phyloP scores from a whole-genome alignment of 108 stramenopile species.

The Ochromonas danica region DNA sequence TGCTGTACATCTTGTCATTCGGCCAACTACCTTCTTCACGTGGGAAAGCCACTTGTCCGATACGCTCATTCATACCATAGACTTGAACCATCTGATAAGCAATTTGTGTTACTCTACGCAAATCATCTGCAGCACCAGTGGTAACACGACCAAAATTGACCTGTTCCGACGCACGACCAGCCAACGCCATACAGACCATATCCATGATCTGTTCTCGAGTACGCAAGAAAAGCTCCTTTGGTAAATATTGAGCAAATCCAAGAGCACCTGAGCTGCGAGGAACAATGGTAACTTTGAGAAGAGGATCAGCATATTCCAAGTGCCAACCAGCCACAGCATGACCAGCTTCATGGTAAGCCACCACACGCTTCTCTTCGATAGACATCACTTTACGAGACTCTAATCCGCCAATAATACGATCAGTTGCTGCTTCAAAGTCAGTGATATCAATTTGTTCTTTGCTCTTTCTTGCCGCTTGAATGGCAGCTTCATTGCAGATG shows the following conservation, averaged over 20 bases:
- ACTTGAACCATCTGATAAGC: conserved; percentile 85
- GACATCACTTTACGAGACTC: conserved; percentile 88
- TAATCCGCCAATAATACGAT: conserved; percentile 92
- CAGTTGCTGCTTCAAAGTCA: conserved; percentile 88
- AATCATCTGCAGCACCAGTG: conserved; percentile 90
- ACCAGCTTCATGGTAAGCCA: conserved; percentile 97
- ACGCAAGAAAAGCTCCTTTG: conserved; percentile 74
- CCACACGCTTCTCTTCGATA: conserved; percentile 75
- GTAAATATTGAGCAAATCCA: conserved; percentile 93
- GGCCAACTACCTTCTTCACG: conserved; percentile 62
- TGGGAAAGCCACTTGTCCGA: conserved; percentile 89
- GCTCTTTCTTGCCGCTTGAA: conserved; percentile 84
- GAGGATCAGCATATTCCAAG: conserved; percentile 90
- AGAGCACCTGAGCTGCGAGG: conserved; percentile 82
- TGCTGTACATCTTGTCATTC: conserved; percentile 80
- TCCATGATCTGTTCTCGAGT: conserved; percentile 83
- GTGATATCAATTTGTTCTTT: conserved; percentile 73
- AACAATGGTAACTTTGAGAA: conserved; percentile 93
- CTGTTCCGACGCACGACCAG: conserved; percentile 88
- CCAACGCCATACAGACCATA: conserved; percentile 93
- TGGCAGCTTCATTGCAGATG: conserved; percentile 96
- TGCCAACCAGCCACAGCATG: conserved; percentile 92
- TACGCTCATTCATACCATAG: conserved; percentile 88
- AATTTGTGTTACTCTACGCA: conserved; percentile 84
- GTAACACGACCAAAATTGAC: conserved; percentile 88